Evolutionary conservation across 495 filamentous ascomycete genomes (phyloP), one percentile per base, ranked within the genome.

Genomic region (Neurospora sp.): DNA sequence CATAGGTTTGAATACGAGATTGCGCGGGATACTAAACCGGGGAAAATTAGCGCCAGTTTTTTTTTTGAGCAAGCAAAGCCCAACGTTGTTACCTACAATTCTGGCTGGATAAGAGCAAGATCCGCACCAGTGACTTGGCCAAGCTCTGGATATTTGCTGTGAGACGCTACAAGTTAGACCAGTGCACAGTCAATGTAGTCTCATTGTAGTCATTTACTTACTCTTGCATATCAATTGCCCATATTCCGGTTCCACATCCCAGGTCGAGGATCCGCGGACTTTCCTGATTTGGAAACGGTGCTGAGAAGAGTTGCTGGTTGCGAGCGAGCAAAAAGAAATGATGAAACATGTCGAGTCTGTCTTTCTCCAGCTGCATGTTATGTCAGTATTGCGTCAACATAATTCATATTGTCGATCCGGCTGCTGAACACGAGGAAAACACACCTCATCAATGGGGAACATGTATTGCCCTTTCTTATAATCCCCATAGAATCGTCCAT

Each of bases 191-290:
- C 35, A 37, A 46, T 46, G 18, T 46, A 46, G 41, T 42, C 41
- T 59, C 20, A 12, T 14, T 7, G 20, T 31, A 16, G 7, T 37
- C 27, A 18, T 66, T 66, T 9, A 86, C 90, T 82, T 83, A 91
- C 89, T 91, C 89, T 73, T 92, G 92, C 82, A 97, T 90, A 75
- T 96, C 91, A 76, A 96, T 94, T 27, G 89, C 87, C 94, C 94
- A 97, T 68, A 97, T 95, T 6, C 94, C 94, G 0, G 94, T 97
- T 12, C 94, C 94, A 74, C 91, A 93, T 37, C 94, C 94, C 68
- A 97, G 79, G 79, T 98, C 94, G 31, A 98, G 82, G 46, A 97
- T 90, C 31, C 88, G 81, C 7, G 83, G 81, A 39, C 66, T 61
- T 41, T 74, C 74, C 11, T 46, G 38, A 37, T 75, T 74, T 10